Percentiles rank a stretch among this genome's conserved stretches.
phyloP scores from a whole-genome alignment of 192 early-diverging fungal species.

The Tieghemiomyces parasiticus region DNA sequence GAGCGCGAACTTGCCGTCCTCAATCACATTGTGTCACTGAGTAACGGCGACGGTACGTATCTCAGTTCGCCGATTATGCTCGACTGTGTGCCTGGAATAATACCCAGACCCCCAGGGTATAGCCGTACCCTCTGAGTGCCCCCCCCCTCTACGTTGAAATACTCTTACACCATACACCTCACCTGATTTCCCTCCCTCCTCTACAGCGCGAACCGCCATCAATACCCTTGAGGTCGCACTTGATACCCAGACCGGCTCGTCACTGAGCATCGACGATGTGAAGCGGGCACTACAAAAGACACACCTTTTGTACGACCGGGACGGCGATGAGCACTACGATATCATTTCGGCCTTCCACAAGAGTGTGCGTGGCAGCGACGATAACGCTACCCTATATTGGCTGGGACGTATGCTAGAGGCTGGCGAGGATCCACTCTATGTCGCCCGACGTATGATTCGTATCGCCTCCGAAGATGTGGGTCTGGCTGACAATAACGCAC shows the following conservation, averaged over 20 bases:
- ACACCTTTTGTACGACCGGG: slow-evolving; percentile 64
- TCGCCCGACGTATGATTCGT: slow-evolving; percentile 62
- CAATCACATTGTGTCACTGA: slow-evolving; percentile 38
- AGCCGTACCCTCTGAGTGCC: too few species aligned
- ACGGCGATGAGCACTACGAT: slow-evolving; percentile 83
- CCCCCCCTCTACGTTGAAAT: too few species aligned
- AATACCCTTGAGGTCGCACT: slow-evolving; percentile 20
- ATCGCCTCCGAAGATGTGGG: slow-evolving; percentile 84
- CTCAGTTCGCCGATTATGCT: too few species aligned
- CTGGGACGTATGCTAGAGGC: slow-evolving; percentile 75
- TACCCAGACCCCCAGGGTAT: too few species aligned
- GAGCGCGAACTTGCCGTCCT: too few species aligned
- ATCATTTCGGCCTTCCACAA: slow-evolving; percentile 84
- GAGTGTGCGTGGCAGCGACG: slow-evolving; percentile 70
- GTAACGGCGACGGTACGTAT: slow-evolving; percentile 81
- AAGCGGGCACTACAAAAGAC: slow-evolving; percentile 62
- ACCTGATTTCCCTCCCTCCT: too few species aligned
- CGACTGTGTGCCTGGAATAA: too few species aligned
- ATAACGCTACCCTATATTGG: slow-evolving; percentile 74
- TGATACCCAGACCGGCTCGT: slow-evolving; percentile 16
- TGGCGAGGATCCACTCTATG: slow-evolving; percentile 84
- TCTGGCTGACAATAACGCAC: slow-evolving; percentile 59
- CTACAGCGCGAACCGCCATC: slow-evolving; percentile 21
- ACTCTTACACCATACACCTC: too few species aligned
- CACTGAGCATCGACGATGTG: slow-evolving; percentile 32